Percentiles rank a stretch among this genome's conserved stretches.
Evolutionary conservation across 2,329 filamentous ascomycete species (phyloP).

Genomic region (Cadophora sp.): DNA sequence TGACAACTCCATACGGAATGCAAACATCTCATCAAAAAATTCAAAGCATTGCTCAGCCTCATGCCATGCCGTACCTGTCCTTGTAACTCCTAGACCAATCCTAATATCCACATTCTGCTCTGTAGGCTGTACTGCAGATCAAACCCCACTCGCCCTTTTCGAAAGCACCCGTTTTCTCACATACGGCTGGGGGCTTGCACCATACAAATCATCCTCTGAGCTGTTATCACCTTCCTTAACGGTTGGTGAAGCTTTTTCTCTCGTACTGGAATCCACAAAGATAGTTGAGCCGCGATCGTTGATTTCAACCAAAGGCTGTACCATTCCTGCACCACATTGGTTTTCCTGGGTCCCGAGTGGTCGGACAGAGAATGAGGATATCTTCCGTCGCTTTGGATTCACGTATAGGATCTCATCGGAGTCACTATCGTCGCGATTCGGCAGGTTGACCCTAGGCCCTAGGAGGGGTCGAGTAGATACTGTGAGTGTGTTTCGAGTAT

Average conservation of each 20-base stretch:
- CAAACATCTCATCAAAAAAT: too few relatives aligned
- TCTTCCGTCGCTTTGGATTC: not conserved
- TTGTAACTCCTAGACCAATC: too few relatives aligned
- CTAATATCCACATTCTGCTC: not conserved
- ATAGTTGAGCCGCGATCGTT: not conserved
- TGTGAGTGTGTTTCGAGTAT: not conserved
- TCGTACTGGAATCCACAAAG: not conserved
- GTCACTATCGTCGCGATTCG: not conserved
- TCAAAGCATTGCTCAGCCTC: too few relatives aligned
- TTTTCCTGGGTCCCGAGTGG: not conserved
- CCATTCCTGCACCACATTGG: not conserved
- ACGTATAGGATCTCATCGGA: not conserved
- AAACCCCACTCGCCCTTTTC: not conserved
- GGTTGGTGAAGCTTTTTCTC: not conserved
- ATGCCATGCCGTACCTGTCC: too few relatives aligned
- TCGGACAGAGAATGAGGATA: not conserved
- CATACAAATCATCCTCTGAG: slow-evolving; percentile 10
- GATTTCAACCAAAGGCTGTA: not conserved
- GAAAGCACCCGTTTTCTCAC: not conserved
- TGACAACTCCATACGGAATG: too few relatives aligned
- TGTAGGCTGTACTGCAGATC: not conserved
- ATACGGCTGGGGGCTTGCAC: not conserved
- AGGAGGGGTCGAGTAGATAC: not conserved
- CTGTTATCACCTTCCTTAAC: not conserved
- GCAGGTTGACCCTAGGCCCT: not conserved